Base-by-base conservation (phyloP, 352 stramenopile species). In the Peronospora farinosa region DNA sequence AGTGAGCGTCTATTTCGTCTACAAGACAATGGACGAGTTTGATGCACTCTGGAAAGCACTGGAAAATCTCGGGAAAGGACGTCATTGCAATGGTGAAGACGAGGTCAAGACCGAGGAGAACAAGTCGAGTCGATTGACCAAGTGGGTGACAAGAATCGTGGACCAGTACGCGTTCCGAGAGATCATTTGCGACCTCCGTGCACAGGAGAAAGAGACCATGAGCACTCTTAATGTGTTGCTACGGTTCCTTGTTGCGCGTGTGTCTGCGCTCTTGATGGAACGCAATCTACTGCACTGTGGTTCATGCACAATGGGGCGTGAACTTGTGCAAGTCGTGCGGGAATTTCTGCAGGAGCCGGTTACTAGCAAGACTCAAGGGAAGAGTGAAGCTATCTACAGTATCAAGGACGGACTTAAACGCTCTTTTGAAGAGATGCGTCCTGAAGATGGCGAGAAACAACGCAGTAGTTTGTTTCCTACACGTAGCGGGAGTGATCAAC, bases 21-120 rank as follows among this genome's bases (percentile, higher is more conserved):
- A 91, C 72, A 88, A 88, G 72, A 84, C 64, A 16, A 65, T 88
- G 63, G 51, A 42, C 60, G 78, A 91, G 40, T 91, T 91, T 37
- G 69, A 88, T 40, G 70, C 68, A 39, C 66, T 91, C 0, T 91
- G 77, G 77, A 51, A 48, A 51, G 65, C 76, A 7, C 57, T 91
- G 36, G 68, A 86, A 55, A 51, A 60, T 35, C 63, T 90, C 17
- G 73, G 64, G 2, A 27, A 27, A 4, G 23, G 23, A 16, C 52
- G 47, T n/a, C 68, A 83, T 36, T 60, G 81, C 51, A 80, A 86
- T 16, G 42, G 28, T 31, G 42, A 65, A 36, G 38, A 43, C 17
- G 16, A 52, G 12, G 17, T 40, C 37, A 51, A 57, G 31, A 21
- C 39, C 5, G 45, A 55, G 7, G 16, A 42, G 5, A 47, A 54